Evolutionary conservation across 805 yeast species (phyloP).

Genomic region (Metschnikowia gruessii): DNA sequence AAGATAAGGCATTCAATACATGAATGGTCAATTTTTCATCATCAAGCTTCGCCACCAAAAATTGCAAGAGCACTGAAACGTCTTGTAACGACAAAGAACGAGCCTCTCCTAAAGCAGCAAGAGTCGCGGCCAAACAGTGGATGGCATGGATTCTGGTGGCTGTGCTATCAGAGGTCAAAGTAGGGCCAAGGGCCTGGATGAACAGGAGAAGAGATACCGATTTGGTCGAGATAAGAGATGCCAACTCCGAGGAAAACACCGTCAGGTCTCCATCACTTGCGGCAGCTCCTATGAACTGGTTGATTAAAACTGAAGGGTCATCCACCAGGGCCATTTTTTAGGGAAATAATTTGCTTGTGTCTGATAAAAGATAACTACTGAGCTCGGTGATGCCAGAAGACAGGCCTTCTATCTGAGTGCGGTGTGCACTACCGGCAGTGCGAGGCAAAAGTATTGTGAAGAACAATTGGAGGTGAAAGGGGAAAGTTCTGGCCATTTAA

Average conservation of each 20-base stretch:
- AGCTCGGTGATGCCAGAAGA: too few species aligned
- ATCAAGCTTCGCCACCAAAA: conserved; percentile 62
- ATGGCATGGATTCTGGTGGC: conserved; percentile 47
- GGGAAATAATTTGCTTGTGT: neutral
- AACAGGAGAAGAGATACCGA: conserved; percentile 47
- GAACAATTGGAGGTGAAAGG: neutral
- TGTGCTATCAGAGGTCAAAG: conserved; percentile 59
- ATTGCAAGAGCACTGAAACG: conserved; percentile 49
- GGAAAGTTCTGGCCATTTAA: too few species aligned
- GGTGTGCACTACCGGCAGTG: neutral
- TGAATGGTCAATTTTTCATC: conserved; percentile 56
- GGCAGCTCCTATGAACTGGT: conserved; percentile 36
- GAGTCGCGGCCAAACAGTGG: conserved; percentile 38
- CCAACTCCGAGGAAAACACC: conserved; percentile 24
- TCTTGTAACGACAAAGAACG: conserved; percentile 41
- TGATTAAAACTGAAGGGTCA: conserved; percentile 29
- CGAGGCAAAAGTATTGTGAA: neutral
- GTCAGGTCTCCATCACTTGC: conserved; percentile 26
- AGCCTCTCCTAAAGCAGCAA: conserved; percentile 26
- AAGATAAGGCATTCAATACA: conserved; percentile 51
- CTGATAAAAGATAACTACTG: too few species aligned
- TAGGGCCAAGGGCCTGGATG: conserved; percentile 57
- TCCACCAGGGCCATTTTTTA: conserved; percentile 11
- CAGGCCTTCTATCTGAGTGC: neutral
- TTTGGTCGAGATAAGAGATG: conserved; percentile 21